Conservation (phyloP, 2,329 filamentous ascomycete species). For the Aplosporella prunicola region DNA sequence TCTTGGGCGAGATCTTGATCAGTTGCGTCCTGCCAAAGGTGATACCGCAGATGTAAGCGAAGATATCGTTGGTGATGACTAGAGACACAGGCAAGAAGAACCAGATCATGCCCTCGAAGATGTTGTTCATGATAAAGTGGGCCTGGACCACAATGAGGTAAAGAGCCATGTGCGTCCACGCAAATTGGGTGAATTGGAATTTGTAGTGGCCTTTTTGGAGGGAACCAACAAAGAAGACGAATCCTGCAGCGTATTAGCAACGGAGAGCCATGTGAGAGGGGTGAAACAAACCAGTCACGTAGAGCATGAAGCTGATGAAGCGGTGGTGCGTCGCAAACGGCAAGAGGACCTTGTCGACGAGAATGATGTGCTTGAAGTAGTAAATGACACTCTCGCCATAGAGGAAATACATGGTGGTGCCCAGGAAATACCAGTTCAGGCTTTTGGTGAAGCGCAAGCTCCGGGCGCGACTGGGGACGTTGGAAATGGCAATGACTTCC, state of each 20-base stretch:
- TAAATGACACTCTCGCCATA: conserved; percentile 99
- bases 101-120: conserved; percentile 99
- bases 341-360: conserved; percentile 86
- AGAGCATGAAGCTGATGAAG: conserved; percentile 98
- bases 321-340: conserved; percentile 94
- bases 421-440: conserved; percentile 97
- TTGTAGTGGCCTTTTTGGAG: conserved; percentile 93
- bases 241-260: conserved; percentile 48
- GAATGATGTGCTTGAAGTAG: conserved; percentile 97
- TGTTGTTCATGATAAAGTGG: conserved; percentile 99
- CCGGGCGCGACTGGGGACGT: conserved; percentile 82
- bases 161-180: conserved; percentile 98
- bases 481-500: conserved; percentile 96
- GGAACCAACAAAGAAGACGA: conserved; percentile 94
- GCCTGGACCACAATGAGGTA: conserved; percentile 97
- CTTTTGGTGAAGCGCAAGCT: conserved; percentile 91
- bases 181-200: conserved; percentile 98
- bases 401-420: conserved; percentile 98
- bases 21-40: conserved; percentile 93
- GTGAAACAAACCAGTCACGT: conserved; percentile 70
- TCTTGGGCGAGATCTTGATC: conserved; percentile 97
- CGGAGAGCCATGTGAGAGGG: not conserved
- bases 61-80: conserved; percentile 98
- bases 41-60: conserved; percentile 94
- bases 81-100: conserved; percentile 93